Evolutionary conservation across 1,139 yeast species (phyloP).

Genomic region (Magnusiomyces sp.): DNA sequence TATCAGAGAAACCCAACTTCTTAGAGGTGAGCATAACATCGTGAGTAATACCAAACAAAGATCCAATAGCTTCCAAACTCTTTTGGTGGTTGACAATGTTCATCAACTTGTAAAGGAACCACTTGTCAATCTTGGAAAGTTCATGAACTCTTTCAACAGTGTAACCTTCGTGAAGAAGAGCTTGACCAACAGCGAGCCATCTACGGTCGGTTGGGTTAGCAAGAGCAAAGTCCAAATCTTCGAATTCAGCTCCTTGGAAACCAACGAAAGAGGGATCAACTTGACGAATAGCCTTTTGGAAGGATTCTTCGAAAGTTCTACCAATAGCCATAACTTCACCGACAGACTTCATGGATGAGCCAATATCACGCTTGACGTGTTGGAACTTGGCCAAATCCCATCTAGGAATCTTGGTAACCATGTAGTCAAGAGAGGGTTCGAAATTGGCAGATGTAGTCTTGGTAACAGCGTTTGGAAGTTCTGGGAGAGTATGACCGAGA

Average conservation of each 20-base stretch:
- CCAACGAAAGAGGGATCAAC: constrained; percentile 89
- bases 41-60: constrained; percentile 49
- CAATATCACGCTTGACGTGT: constrained; percentile 78
- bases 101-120: constrained; percentile 91
- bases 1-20: constrained; percentile 94
- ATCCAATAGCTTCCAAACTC: constrained; percentile 59
- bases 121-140: constrained; percentile 87
- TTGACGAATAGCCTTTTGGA: constrained; percentile 95
- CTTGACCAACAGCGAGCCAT: constrained; percentile 98
- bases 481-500: constrained; percentile 90
- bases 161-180: constrained; percentile 82
- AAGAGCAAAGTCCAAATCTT: constrained; percentile 69
- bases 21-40: constrained; percentile 74
- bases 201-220: constrained; percentile 94
- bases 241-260: constrained; percentile 82
- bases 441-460: constrained; percentile 94
- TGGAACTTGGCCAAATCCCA: constrained; percentile 98
- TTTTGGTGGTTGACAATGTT: constrained; percentile 85
- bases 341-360: constrained; percentile 96
- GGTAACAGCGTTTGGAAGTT: constrained; percentile 90
- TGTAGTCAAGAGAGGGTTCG: constrained; percentile 96
- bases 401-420: constrained; percentile 96
- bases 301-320: constrained; percentile 95
- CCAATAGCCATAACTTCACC: constrained; percentile 99
- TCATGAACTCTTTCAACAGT: constrained; percentile 89